Evolutionary conservation across 352 stramenopile species (phyloP).

Genomic region (Phytopythium vexans): DNA sequence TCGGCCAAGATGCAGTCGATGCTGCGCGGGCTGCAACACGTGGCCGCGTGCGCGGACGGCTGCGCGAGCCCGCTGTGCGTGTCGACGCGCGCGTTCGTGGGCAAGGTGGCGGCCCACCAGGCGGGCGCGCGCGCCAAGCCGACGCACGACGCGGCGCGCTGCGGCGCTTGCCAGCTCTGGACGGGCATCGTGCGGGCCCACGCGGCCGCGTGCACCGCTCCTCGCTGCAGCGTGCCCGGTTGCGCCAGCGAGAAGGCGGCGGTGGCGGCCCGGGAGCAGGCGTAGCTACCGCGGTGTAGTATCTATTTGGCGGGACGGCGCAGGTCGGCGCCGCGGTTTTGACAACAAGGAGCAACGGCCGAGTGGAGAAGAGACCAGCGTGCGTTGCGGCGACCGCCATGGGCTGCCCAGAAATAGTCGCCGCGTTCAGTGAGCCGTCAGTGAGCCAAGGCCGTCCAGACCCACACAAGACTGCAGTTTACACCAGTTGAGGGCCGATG

Average conservation of each 20-base stretch:
- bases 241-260: constrained; percentile 18
- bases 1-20: constrained; percentile 57
- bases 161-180: constrained; percentile 66
- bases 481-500: constrained; percentile 11
- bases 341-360: too few species aligned
- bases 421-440: too few species aligned
- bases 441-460: too few species aligned
- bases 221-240: constrained; percentile 35
- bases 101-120: constrained; percentile 45
- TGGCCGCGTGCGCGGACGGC: constrained; percentile 31
- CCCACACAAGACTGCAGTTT: too few species aligned
- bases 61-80: constrained; percentile 52
- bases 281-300: too few species aligned
- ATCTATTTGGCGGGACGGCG: too few species aligned
- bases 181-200: constrained; percentile 34
- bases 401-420: too few species aligned
- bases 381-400: too few species aligned
- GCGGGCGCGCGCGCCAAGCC: constrained; percentile 14
- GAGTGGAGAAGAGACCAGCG: too few species aligned
- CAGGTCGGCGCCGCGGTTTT: too few species aligned
- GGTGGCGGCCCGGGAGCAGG: not conserved
- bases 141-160: constrained; percentile 27
- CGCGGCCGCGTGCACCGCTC: constrained; percentile 13
- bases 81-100: constrained; percentile 49
- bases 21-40: constrained; percentile 44